Evolutionary conservation across 495 filamentous ascomycete genomes (phyloP).

Genomic region (Annulohypoxylon moriforme): DNA sequence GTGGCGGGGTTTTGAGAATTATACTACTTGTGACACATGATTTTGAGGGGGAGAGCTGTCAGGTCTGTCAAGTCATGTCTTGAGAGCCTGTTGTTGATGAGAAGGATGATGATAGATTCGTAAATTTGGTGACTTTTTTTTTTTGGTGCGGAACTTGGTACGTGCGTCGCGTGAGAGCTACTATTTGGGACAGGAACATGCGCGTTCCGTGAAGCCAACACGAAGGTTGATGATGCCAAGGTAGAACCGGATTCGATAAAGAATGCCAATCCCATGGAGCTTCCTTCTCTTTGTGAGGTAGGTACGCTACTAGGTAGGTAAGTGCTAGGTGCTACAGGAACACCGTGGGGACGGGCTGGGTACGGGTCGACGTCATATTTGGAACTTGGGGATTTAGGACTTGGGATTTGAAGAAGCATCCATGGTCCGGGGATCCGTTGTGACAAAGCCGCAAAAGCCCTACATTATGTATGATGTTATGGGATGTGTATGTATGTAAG

Average conservation of each 20-base stretch:
- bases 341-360: conserved; percentile 1
- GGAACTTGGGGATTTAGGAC: conserved; percentile 6
- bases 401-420: neutral
- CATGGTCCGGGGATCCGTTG: neutral
- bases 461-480: neutral
- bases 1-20: conserved; percentile 20
- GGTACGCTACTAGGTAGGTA: no score
- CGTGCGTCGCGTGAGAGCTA: neutral
- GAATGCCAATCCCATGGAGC: neutral
- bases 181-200: neutral
- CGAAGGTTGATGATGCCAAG: conserved; percentile 3
- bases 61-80: neutral
- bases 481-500: neutral
- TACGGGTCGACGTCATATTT: conserved; percentile 35
- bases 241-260: conserved; percentile 13
- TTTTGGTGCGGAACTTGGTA: neutral
- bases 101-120: no score
- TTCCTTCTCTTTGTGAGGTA: neutral
- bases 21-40: neutral
- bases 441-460: neutral
- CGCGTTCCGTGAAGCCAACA: conserved; percentile 35
- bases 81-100: no score
- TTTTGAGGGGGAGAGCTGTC: neutral
- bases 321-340: conserved; percentile 7
- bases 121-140: no score